Evolutionary conservation across 139 green algal genomes (phyloP), one percentile per base, ranked within the genome.

Genomic region (Coccomyxa sp.): DNA sequence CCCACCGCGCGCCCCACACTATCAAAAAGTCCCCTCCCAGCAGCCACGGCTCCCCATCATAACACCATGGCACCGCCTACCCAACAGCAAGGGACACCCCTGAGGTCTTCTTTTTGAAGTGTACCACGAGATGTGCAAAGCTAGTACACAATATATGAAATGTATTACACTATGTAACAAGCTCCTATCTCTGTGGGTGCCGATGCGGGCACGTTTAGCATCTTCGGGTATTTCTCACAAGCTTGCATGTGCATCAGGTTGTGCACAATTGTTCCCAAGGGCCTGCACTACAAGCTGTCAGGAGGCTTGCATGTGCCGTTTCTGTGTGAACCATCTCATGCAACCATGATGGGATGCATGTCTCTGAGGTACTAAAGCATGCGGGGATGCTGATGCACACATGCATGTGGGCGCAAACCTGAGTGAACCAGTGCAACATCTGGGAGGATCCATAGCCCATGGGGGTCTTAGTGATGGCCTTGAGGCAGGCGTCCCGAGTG

Each of bases 1-100:
- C 85, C 58, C 78, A 92, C 10, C 87, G 77, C 10, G 85, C 87
- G 7, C 89, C 89, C 89, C 89, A 92, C 71, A 82, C 58, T 14
- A 89, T 88, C 11, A 92, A 77, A 71, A 87, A 92, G 17, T 85
- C 78, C 0, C 80, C 79, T 31, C 84, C 82, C 38, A 92, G 84
- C 15, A 57, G 71, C 77, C 83, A 86, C 13, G 81, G 51, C 13
- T 58, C 45, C 38, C 76, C 79, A 12, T 10, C 60, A 57, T 82
- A 90, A 77, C 89, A 87, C 87, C 85, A 91, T 13, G 27, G 9
- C 4, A 45, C 16, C 13, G 77, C 63, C 67, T 81, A 68, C 23
- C n/a, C 21, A 27, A 4, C 3, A 74, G 66, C 3, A 74, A 74
- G 66, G 21, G 66, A 11, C 27, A 51, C 27, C n/a, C 71, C 14